Conservation (phyloP, 2,329 filamentous ascomycete genomes). For the Xylariaceae sp. region DNA sequence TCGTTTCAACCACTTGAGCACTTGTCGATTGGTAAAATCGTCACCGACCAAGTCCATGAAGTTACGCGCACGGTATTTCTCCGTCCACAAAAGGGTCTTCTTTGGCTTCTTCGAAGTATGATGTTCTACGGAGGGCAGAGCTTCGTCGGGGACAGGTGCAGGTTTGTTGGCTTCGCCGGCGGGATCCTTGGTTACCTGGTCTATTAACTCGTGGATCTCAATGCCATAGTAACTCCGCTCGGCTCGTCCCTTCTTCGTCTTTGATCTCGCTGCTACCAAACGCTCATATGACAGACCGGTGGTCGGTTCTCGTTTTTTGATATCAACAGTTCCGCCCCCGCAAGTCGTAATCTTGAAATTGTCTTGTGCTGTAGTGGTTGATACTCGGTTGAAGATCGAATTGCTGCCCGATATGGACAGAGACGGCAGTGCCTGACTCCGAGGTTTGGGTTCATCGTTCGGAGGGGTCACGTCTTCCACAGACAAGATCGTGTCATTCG, state of each 20-base stretch:
- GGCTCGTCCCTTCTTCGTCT: slow-evolving; percentile 62
- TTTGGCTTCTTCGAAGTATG: slow-evolving; percentile 37
- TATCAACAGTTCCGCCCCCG: slow-evolving; percentile 51
- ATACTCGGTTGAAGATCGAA: slow-evolving; percentile 21
- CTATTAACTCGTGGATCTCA: slow-evolving; percentile 80
- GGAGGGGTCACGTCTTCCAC: neutral
- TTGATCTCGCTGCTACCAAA: slow-evolving; percentile 65
- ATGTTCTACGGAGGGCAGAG: slow-evolving; percentile 42
- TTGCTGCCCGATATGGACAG: slow-evolving; percentile 19
- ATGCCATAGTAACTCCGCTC: slow-evolving; percentile 84
- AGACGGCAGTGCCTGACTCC: slow-evolving; percentile 14
- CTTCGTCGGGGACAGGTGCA: slow-evolving; percentile 28
- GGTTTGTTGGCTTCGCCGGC: slow-evolving; percentile 31
- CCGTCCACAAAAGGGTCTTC: slow-evolving; percentile 77
- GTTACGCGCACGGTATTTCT: slow-evolving; percentile 89
- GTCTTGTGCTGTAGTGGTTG: slow-evolving; percentile 18
- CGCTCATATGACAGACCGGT: slow-evolving; percentile 56
- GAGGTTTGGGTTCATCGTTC: neutral
- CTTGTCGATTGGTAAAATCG: slow-evolving; percentile 84
- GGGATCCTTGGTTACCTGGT: slow-evolving; percentile 62
- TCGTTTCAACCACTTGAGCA: slow-evolving; percentile 87
- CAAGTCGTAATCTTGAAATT: slow-evolving; percentile 49
- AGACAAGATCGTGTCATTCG: slow-evolving; percentile 1
- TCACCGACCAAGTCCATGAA: slow-evolving; percentile 95
- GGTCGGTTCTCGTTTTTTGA: slow-evolving; percentile 50